phyloP scores from a whole-genome alignment of 2,329 filamentous ascomycete species.

The Chaetothyriales sp. region DNA sequence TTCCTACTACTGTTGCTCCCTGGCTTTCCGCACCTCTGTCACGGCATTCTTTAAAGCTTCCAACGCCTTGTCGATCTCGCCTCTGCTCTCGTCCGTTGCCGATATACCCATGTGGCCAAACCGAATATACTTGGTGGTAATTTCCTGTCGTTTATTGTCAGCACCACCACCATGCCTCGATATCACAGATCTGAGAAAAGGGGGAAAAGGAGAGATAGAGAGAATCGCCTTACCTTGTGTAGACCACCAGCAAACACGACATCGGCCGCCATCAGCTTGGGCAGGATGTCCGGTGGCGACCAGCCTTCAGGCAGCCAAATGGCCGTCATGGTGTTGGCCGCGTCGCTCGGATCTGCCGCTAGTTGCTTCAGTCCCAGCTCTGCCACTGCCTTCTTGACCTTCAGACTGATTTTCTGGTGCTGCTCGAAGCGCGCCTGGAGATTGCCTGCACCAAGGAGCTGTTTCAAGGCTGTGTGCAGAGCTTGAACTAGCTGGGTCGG shows the following conservation, averaged over 20 bases:
- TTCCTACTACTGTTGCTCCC: slow-evolving; percentile 19
- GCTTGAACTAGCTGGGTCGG: slow-evolving; percentile 89
- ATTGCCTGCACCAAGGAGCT: slow-evolving; percentile 63
- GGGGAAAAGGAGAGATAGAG: neutral
- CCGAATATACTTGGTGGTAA: slow-evolving; percentile 81
- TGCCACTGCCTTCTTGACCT: slow-evolving; percentile 69
- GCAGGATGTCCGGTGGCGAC: slow-evolving; percentile 67
- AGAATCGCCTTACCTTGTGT: slow-evolving; percentile 47
- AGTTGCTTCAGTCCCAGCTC: slow-evolving; percentile 79
- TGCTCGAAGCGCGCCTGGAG: slow-evolving; percentile 69
- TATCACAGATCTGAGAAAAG: too few relatives aligned
- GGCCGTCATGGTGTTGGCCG: slow-evolving; percentile 95
- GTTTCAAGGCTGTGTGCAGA: slow-evolving; percentile 72
- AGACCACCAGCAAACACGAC: slow-evolving; percentile 91
- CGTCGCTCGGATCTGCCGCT: slow-evolving; percentile 70
- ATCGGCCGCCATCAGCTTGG: slow-evolving; percentile 70
- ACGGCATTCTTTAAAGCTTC: slow-evolving; percentile 62
- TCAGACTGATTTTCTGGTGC: slow-evolving; percentile 67
- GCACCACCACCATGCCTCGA: neutral
- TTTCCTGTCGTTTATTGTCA: slow-evolving; percentile 37
- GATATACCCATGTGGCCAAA: slow-evolving; percentile 98
- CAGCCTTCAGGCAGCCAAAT: slow-evolving; percentile 85
- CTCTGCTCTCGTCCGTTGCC: slow-evolving; percentile 63
- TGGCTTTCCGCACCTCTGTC: slow-evolving; percentile 56
- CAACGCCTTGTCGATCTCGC: slow-evolving; percentile 74